A percentile compares a stretch with the other conserved stretches of the same genome.
phyloP scores from a whole-genome alignment of 2,329 filamentous ascomycete genomes.

The Arthrobotrys conoides region DNA sequence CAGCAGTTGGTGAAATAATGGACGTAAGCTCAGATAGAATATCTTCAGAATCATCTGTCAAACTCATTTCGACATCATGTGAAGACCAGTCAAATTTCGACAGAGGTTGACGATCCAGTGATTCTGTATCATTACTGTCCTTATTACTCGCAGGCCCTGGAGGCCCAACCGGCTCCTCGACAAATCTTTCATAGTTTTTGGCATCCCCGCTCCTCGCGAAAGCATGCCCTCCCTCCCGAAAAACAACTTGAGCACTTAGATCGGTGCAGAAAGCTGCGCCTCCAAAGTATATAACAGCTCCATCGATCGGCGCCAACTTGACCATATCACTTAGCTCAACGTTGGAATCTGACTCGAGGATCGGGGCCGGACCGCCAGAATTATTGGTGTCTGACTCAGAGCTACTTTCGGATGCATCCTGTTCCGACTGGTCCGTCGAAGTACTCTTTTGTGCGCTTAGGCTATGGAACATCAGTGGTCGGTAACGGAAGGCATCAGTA shows the following conservation, averaged over 20 bases:
- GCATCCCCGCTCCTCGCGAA: constrained; percentile 58
- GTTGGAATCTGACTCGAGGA: constrained; percentile 48
- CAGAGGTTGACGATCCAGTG: background rate
- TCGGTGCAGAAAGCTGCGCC: constrained; percentile 86
- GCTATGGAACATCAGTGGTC: constrained; percentile 48
- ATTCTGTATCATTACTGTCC: constrained; percentile 29
- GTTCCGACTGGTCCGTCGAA: constrained; percentile 42
- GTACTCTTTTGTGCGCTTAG: constrained; percentile 38
- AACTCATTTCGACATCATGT: constrained; percentile 65
- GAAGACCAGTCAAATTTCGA: constrained; percentile 43
- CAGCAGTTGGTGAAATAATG: constrained; percentile 32
- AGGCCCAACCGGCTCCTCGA: constrained; percentile 59
- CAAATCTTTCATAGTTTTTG: constrained; percentile 42
- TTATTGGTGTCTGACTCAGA: constrained; percentile 35
- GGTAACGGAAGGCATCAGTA: constrained; percentile 46
- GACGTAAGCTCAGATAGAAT: constrained; percentile 42
- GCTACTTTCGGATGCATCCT: constrained; percentile 43
- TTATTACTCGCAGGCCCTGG: constrained; percentile 4
- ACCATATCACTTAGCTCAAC: constrained; percentile 36
- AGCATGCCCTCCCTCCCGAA: constrained; percentile 68
- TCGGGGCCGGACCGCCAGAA: constrained; percentile 52
- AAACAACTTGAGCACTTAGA: constrained; percentile 71
- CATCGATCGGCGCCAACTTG: constrained; percentile 65
- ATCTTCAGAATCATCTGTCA: constrained; percentile 69
- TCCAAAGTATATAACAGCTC: constrained; percentile 86